Percentiles rank a stretch among this genome's conserved stretches.
These are phyloP conservation scores for Aspergillus homomorphus DNA, from an alignment of 495 filamentous ascomycete species.

Conservation along the genomic window DNA sequence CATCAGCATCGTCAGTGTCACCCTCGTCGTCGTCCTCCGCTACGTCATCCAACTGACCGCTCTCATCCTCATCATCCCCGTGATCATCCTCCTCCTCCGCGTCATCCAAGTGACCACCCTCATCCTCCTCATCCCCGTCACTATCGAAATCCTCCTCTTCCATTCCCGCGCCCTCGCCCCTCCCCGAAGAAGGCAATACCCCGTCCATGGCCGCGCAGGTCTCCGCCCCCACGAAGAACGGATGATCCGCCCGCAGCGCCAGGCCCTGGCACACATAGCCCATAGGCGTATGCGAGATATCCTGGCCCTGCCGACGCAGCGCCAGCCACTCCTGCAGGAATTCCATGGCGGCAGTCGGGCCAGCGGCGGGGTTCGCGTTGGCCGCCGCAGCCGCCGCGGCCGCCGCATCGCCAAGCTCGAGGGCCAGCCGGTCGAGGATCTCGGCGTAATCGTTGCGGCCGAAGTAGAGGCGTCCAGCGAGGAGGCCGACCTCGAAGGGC, in stretches of 20 bases:
- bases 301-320: conserved; percentile 47
- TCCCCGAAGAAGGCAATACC: background rate
- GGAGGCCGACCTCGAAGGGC: conserved; percentile 51
- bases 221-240: conserved; percentile 33
- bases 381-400: too few species aligned
- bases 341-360: background rate
- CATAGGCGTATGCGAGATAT: conserved; percentile 53
- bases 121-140: background rate
- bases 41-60: too few species aligned
- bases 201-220: background rate
- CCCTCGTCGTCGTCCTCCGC: too few species aligned
- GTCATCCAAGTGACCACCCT: background rate
- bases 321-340: conserved; percentile 54
- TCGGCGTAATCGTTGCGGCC: conserved; percentile 35
- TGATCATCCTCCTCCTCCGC: background rate
- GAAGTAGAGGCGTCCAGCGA: conserved; percentile 55
- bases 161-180: too few species aligned
- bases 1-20: too few species aligned
- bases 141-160: too few species aligned
- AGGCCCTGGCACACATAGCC: conserved; percentile 49
- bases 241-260: conserved; percentile 33
- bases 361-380: background rate
- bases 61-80: background rate
- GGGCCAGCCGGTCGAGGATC: conserved; percentile 22
- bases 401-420: background rate